These are phyloP conservation scores for Graphiopsis chlorocephala DNA, from an alignment of 2,329 filamentous ascomycete species.

Conservation along the genomic window DNA sequence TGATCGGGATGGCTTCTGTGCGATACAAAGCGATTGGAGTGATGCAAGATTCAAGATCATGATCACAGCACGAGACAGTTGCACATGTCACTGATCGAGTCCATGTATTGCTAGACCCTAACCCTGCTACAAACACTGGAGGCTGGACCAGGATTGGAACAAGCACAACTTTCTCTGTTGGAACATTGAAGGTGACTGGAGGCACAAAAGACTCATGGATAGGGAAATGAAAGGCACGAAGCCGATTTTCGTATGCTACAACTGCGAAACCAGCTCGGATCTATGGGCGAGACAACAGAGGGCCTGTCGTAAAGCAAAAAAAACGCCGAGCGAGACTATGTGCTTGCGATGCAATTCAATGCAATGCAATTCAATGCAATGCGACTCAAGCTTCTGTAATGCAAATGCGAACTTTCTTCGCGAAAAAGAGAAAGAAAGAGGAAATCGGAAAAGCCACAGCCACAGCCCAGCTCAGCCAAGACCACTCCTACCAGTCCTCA, in stretches of 20 bases:
- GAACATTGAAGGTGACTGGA: too few species aligned
- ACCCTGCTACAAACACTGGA: too few species aligned
- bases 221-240: not conserved
- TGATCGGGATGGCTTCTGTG: too few species aligned
- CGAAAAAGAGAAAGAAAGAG: not conserved
- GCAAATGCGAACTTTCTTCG: not conserved
- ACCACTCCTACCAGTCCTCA: conserved; percentile 83
- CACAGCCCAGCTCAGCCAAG: conserved; percentile 53
- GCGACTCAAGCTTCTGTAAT: not conserved
- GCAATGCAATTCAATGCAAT: not conserved
- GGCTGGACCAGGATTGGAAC: too few species aligned
- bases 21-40: too few species aligned
- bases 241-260: not conserved
- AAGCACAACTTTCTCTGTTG: too few species aligned
- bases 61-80: too few species aligned
- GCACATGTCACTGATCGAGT: too few species aligned
- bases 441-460: not conserved
- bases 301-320: not conserved
- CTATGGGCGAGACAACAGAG: too few species aligned
- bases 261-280: not conserved
- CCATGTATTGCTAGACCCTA: too few species aligned
- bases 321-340: not conserved
- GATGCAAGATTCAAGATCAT: too few species aligned
- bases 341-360: not conserved
- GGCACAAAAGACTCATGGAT: too few species aligned